Evolutionary conservation across 2,329 filamentous ascomycete species (phyloP), one percentile per base, ranked within the genome.

Genomic region (Colletotrichum lini): DNA sequence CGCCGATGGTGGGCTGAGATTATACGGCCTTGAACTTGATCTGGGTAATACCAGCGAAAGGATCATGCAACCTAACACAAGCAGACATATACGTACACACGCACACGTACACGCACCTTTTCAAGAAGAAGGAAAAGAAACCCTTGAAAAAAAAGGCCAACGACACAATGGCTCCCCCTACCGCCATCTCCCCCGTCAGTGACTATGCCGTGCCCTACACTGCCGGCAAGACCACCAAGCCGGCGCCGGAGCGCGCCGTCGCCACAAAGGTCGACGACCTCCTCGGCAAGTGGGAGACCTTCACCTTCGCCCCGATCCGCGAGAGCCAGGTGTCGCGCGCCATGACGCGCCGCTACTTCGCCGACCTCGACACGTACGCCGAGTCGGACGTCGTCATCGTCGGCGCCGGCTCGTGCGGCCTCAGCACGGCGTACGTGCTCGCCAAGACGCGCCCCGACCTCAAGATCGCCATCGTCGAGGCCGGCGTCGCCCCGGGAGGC

Each of bases 41-140:
- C 93, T 94, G 93, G 94, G 95, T 96, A 96, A 96, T 96, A 94
- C 94, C 93, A 95, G 95, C 95, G 95, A 95, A 96, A 97, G 95
- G 93, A 97, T 96, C 94, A 97, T 97, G 94, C 94, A 69, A 13
- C 65, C 69, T 72, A 72, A 72, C 69, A 69, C 15, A 50, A 69
- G 53, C 47, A 72, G 69, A 64, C n/a, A 38, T 9, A 8, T 10
- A 38, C 8, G 10, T 10, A 10, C 35, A 38, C 8, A 35, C 30
- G 5, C 30, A 2, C 30, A 18, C 3, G 10, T 4, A 30, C 23
- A 30, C 3, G 30, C 26, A n/a, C 5, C 26, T 23, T 15, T 26
- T n/a, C 30, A 26, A n/a, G 30, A n/a, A 35, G 30, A n/a, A 35
- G 30, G 30, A 35, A 35, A 35, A 9, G 9, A 13, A 6, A 30